Evolutionary conservation across 208 protist species (phyloP), one percentile per base, ranked within the genome.

Genomic region (Leishmania aethiopica): DNA sequence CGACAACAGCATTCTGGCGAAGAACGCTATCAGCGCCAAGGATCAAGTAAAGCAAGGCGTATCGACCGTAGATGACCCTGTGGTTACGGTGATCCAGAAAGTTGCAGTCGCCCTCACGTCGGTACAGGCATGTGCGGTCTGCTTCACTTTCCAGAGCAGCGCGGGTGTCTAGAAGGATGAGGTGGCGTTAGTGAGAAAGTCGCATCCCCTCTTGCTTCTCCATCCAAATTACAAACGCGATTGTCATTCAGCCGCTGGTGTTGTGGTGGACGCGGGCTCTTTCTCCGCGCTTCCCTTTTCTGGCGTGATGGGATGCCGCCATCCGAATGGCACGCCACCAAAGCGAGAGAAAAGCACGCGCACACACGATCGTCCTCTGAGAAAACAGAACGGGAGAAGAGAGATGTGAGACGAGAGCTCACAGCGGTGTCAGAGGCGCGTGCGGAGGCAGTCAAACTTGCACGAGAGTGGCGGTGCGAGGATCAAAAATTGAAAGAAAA

Each of bases 171-270:
- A 98, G 90, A 7, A 93, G 77, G 67, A 97, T 79, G 75, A 96
- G 93, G 19, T 89, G 83, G 19, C 88, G 86, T 86, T 99, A 99
- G 81, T 99, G 92, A 1, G 98, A 92, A 1, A 99, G 88, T 1
- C 98, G 92, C 3, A 99, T 99, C 85, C 99, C 96, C 1, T 98
- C 98, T 66, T 99, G 97, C 82, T 98, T 99, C 81, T 99, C 99
- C 2, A 99, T 97, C 4, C 99, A 81, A 60, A 99, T 81, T 49
- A 99, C 85, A 89, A 99, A 99, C 79, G 98, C 92, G 59, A 99
- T 99, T 22, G 83, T 78, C 88, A 93, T 28, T n/a, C 67, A 13
- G 13, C 6, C 22, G 67, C 40, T 42, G 15, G 10, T 13, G 17
- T 28, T 49, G 22, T 32, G 7, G 67, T 4, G 25, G 2, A 32